Base-by-base conservation (phyloP, 164 flowering plant genomes). In the Piper betle region DNA sequence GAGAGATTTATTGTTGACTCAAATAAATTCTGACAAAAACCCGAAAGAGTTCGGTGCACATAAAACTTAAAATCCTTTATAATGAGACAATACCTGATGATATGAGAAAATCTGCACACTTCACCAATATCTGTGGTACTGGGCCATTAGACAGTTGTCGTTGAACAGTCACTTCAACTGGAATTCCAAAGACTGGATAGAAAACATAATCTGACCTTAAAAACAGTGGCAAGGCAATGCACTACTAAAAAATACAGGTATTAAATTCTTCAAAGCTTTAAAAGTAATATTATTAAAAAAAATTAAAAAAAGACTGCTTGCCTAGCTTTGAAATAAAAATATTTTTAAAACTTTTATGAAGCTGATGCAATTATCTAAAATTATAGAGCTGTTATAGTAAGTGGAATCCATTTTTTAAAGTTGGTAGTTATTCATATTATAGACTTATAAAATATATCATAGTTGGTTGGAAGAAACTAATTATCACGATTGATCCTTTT, bases 41-140 rank as follows among this genome's bases (percentile, higher is more conserved):
- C 33, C 33, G 33, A 25, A 25, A 25, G 1, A 25, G 33, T 25
- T 25, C 33, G 33, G 33, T 46, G 50, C 11, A 46, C 15, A 2
- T 19, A 19, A 55, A 10, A 25, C 16, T 4, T 5, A 6, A 25
- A 10, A 25, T 15, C 16, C 10, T 55, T 7, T 7, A 25, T 63
- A 5, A 10, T 67, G 43, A 55, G 18, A 39, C 42, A 55, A 72
- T 61, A 91, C 98, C 98, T 80, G 88, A 80, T 65, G 83, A 64
- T 71, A 91, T 62, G 53, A 91, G 94, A 75, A 70, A 79, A 80
- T 91, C 98, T 18, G 95, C 98, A 81, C 92, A 86, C 61, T 75
- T 84, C 64, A 85, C 78, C 79, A 91, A 71, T 64, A 88, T 75
- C 59, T 74, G 67, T 11, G 98, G 98, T 71, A 88, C 65, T 17